Evolutionary conservation across 108 stramenopile species (phyloP).

Genomic region (Cyclotella cryptica): DNA sequence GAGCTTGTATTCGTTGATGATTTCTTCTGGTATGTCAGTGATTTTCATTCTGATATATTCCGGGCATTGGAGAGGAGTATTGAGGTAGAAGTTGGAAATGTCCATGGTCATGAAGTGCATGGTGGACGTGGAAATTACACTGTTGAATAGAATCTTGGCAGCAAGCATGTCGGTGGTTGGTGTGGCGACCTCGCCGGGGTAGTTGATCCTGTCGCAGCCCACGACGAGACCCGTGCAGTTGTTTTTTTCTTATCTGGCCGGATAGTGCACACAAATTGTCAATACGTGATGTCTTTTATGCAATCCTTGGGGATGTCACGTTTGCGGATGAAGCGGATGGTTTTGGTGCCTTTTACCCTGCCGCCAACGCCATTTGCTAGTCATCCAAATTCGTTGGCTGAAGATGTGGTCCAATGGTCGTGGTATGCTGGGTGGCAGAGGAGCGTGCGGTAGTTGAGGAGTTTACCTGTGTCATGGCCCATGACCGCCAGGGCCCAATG

Average conservation of each 20-base stretch:
- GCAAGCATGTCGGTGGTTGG: not conserved
- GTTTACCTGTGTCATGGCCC: not conserved
- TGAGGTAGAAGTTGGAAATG: conserved; percentile 31
- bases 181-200: not conserved
- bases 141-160: too few relatives aligned
- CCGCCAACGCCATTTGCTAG: not conserved
- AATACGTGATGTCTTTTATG: not conserved
- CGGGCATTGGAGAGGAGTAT: conserved; percentile 13
- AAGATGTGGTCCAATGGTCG: not conserved
- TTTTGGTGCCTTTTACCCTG: too few relatives aligned
- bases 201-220: not conserved
- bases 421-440: not conserved
- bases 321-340: conserved; percentile 1
- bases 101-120: too few relatives aligned
- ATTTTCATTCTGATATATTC: conserved; percentile 51
- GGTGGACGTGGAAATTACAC: too few relatives aligned
- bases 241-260: conserved; percentile 1
- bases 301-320: not conserved
- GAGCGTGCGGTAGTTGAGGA: not conserved
- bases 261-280: not conserved
- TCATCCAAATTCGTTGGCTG: not conserved
- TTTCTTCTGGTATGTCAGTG: conserved; percentile 18
- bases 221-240: not conserved
- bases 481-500: not conserved
- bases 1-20: conserved; percentile 50